Percentiles rank a stretch among this genome's conserved stretches.
phyloP scores from a whole-genome alignment of 2,329 filamentous ascomycete species.

The Ceratocystis harringtonii region DNA sequence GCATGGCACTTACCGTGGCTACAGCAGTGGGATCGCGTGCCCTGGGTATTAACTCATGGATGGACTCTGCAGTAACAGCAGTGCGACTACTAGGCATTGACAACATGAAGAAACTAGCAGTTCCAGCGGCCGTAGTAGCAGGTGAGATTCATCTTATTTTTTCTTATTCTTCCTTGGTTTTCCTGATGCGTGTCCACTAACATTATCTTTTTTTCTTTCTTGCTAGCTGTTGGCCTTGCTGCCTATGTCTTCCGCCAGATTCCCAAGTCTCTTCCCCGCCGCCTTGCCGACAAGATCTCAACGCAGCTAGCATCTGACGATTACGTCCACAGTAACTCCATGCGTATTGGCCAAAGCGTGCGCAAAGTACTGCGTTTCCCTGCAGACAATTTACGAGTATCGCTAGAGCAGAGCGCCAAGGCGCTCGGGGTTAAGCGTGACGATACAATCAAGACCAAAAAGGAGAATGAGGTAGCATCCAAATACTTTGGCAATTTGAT shows the following conservation, averaged over 20 bases:
- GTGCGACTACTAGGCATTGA: constrained; percentile 67
- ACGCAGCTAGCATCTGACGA: constrained; percentile 67
- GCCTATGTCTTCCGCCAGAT: constrained; percentile 78
- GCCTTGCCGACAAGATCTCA: constrained; percentile 72
- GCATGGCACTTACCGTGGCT: constrained; percentile 84
- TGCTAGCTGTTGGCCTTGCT: constrained; percentile 54
- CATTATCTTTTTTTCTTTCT: constrained; percentile 20
- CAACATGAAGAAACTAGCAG: constrained; percentile 62
- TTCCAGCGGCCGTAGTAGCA: constrained; percentile 65
- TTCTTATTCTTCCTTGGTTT: background rate
- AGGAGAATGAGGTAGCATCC: constrained; percentile 70
- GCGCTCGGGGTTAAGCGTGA: constrained; percentile 64
- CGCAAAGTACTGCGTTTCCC: constrained; percentile 80
- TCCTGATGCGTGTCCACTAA: constrained; percentile 13
- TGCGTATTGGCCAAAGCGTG: constrained; percentile 70
- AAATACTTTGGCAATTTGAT: constrained; percentile 87
- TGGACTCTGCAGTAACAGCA: constrained; percentile 72
- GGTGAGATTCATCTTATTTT: constrained; percentile 41
- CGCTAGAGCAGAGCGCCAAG: constrained; percentile 72
- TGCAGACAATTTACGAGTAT: constrained; percentile 69
- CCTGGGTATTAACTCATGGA: constrained; percentile 72
- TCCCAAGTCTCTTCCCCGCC: constrained; percentile 72
- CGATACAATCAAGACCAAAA: constrained; percentile 65
- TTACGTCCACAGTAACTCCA: constrained; percentile 80
- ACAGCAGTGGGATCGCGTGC: constrained; percentile 71